Evolutionary conservation across 805 yeast species (phyloP).

Genomic region (Hanseniaspora lachancei): DNA sequence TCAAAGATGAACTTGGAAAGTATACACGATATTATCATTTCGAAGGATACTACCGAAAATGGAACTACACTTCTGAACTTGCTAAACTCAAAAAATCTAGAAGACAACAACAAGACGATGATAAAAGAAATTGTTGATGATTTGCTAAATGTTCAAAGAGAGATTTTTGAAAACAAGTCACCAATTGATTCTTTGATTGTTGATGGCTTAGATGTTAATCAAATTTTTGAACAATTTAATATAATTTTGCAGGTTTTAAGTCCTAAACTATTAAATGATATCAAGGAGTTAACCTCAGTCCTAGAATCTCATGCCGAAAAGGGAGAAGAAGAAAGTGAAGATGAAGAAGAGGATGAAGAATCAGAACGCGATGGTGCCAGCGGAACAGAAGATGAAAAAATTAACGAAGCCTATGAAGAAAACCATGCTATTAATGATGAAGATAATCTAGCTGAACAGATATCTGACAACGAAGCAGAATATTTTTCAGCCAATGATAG

Average conservation of each 20-base stretch:
- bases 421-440: constrained; percentile 19
- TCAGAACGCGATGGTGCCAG: constrained; percentile 13
- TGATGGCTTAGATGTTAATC: constrained; percentile 80
- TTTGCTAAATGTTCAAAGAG: constrained; percentile 32
- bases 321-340: constrained; percentile 21
- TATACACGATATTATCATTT: constrained; percentile 22
- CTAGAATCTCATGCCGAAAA: constrained; percentile 17
- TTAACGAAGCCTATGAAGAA: constrained; percentile 15
- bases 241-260: constrained; percentile 69
- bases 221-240: constrained; percentile 87
- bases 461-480: constrained; percentile 19
- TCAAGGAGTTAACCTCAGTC: constrained; percentile 37
- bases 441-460: constrained; percentile 16
- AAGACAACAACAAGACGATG: constrained; percentile 14
- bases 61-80: constrained; percentile 5
- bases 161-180: constrained; percentile 28
- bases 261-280: constrained; percentile 45
- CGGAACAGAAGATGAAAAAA: constrained; percentile 13
- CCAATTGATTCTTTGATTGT: constrained; percentile 69
- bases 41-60: constrained; percentile 16
- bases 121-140: constrained; percentile 48
- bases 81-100: neutral
- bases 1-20: constrained; percentile 15
- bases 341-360: constrained; percentile 15
- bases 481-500: constrained; percentile 18